A percentile compares a stretch with the other conserved stretches of the same genome.
phyloP scores from a whole-genome alignment of 306 rosid species.

The Trifolium pratense region DNA sequence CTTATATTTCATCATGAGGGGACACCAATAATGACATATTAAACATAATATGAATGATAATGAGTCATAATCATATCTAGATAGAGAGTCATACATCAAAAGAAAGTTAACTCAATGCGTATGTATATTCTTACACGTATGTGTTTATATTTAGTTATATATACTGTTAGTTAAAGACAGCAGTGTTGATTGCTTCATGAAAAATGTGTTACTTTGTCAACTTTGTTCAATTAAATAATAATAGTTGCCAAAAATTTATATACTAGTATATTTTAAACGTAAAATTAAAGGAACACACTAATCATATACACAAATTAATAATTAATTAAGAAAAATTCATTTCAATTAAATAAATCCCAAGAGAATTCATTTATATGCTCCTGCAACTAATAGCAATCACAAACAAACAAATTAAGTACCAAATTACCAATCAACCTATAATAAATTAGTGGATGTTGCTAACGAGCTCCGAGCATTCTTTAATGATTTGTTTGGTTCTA shows the following conservation, averaged over 20 bases:
- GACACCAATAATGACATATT: constrained; percentile 24
- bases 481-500: too few species aligned
- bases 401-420: not conserved
- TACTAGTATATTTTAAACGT: not conserved
- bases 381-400: not conserved
- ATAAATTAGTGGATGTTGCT: too few species aligned
- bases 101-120: constrained; percentile 37
- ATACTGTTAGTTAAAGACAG: constrained; percentile 25
- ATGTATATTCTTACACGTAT: constrained; percentile 24
- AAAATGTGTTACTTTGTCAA: constrained; percentile 46
- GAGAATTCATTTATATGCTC: not conserved
- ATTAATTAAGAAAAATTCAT: not conserved
- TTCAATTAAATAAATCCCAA: constrained; percentile 1
- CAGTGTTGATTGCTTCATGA: constrained; percentile 45
- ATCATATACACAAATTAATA: not conserved
- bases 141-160: not conserved
- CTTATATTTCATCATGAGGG: constrained; percentile 16
- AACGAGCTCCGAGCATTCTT: too few species aligned
- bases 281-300: constrained; percentile 30
- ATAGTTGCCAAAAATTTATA: constrained; percentile 22
- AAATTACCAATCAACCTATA: not conserved
- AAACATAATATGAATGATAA: constrained; percentile 30
- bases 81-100: constrained; percentile 39
- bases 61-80: constrained; percentile 48
- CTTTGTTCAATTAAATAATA: constrained; percentile 42